Evolutionary conservation across 73 alveolate species (phyloP), one percentile per base, ranked within the genome.

Genomic region (Symbiodinium pilosum): DNA sequence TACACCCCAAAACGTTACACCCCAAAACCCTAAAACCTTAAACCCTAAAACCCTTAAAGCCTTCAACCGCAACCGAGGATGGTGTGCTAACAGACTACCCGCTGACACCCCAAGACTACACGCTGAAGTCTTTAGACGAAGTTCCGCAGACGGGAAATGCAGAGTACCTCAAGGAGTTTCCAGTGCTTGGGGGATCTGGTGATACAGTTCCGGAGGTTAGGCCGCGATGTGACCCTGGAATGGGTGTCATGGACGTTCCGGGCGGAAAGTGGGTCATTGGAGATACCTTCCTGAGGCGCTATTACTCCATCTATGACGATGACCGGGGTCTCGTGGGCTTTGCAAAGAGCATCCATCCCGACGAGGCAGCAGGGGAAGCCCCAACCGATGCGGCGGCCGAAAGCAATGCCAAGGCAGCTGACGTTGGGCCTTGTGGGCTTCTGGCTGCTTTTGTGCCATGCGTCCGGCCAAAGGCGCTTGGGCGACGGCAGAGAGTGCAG

Each of bases 181-280:
- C 98, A 1, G 98, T 92, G 85, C 98, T 92, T 43, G 98, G 98
- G 38, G 92, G 96, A 40, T 69, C 96, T 26, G 87, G 96, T 14
- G 96, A 91, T 75, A 34, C 87, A 41, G 96, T 91, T 73, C 96
- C 96, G 4, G 88, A 91, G 77, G 77, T 36, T 1, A 8, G 39
- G 77, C 39, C 96, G 5, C 87, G 96, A 30, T 91, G 96, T 43
- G 96, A 91, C n/a, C 96, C 96, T 12, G 96, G 96, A 6, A 28
- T 91, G 96, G 96, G 96, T 1, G 96, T 92, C 51, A 92, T 92
- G 98, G 98, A 92, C 28, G 98, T 92, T 40, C 98, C 98, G 2
- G 98, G 98, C 8, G 14, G 98, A 43, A 92, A 92, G 85, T 92
- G 98, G 98, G 96, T 89, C 88, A 89, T 89, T n/a, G 96, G 96